Evolutionary conservation across 2,329 filamentous ascomycete genomes (phyloP).

Genomic region (Stagonosporopsis rhizophila): DNA sequence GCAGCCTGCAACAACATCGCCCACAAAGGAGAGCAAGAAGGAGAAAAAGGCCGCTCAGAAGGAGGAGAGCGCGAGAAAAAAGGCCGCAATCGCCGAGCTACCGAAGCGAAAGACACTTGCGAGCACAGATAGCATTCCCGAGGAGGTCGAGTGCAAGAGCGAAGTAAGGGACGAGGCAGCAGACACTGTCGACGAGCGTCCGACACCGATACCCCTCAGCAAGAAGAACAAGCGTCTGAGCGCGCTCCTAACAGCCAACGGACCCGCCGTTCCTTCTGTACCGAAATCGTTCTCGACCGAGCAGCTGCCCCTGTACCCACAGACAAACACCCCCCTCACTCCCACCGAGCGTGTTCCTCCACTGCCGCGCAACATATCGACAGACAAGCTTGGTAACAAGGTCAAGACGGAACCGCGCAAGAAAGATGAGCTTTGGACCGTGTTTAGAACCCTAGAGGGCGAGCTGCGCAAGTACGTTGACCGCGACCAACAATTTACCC

Average conservation of each 20-base stretch:
- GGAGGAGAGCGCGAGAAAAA: slow-evolving; percentile 27
- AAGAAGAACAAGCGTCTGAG: slow-evolving; percentile 49
- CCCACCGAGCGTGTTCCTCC: slow-evolving; percentile 50
- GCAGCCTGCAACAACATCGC: slow-evolving; percentile 21
- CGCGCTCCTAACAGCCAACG: slow-evolving; percentile 39
- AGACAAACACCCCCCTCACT: slow-evolving; percentile 43
- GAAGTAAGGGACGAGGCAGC: slow-evolving; percentile 26
- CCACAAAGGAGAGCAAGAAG: slow-evolving; percentile 22
- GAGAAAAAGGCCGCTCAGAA: slow-evolving; percentile 23
- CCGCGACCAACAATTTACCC: not conserved
- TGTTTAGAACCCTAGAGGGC: slow-evolving; percentile 71
- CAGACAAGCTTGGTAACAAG: slow-evolving; percentile 50
- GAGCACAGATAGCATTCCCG: slow-evolving; percentile 39
- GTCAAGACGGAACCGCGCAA: slow-evolving; percentile 56
- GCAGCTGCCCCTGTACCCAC: slow-evolving; percentile 48
- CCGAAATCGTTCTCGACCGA: slow-evolving; percentile 60
- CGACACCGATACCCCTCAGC: slow-evolving; percentile 30
- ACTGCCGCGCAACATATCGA: slow-evolving; percentile 51
- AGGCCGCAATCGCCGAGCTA: slow-evolving; percentile 23
- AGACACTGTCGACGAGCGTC: slow-evolving; percentile 28
- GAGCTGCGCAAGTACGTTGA: slow-evolving; percentile 68
- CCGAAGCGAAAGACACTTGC: slow-evolving; percentile 37
- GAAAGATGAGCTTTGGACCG: slow-evolving; percentile 73
- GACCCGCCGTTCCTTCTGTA: slow-evolving; percentile 50
- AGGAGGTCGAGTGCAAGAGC: slow-evolving; percentile 36